phyloP scores from a whole-genome alignment of 1,139 yeast genomes.

The Hanseniaspora sp. region DNA sequence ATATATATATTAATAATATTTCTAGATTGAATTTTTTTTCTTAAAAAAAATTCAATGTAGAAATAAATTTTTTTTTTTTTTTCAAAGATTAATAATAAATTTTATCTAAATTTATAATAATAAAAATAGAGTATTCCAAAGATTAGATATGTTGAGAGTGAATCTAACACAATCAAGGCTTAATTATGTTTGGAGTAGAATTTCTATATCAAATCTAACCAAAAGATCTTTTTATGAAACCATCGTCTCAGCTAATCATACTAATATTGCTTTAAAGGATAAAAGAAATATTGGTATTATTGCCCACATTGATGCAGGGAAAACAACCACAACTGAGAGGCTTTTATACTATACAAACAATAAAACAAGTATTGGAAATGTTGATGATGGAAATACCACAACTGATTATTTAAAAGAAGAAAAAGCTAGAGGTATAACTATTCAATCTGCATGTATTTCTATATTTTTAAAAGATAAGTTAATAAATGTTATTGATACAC shows the following conservation, averaged over 20 bases:
- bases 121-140: too few relatives aligned
- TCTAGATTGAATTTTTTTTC: too few relatives aligned
- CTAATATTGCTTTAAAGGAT: conserved; percentile 8
- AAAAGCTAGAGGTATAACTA: conserved; percentile 86
- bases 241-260: not conserved
- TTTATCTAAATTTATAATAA: too few relatives aligned
- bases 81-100: too few relatives aligned
- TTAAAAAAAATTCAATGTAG: too few relatives aligned
- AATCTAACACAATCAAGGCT: not conserved
- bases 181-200: not conserved
- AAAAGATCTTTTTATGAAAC: not conserved
- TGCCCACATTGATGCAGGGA: conserved; percentile 96
- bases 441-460: conserved; percentile 91
- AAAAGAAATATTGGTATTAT: conserved; percentile 52
- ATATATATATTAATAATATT: too few relatives aligned
- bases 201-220: not conserved
- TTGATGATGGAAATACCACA: conserved; percentile 93
- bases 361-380: conserved; percentile 75
- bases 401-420: conserved; percentile 89
- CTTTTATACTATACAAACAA: conserved; percentile 82
- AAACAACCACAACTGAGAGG: conserved; percentile 90
- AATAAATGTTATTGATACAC: conserved; percentile 86
- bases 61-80: too few relatives aligned
- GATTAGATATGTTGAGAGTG: not conserved
- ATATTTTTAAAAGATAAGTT: conserved; percentile 71